Base-by-base conservation (phyloP, 495 filamentous ascomycete genomes). In the Cercophora scortea region DNA sequence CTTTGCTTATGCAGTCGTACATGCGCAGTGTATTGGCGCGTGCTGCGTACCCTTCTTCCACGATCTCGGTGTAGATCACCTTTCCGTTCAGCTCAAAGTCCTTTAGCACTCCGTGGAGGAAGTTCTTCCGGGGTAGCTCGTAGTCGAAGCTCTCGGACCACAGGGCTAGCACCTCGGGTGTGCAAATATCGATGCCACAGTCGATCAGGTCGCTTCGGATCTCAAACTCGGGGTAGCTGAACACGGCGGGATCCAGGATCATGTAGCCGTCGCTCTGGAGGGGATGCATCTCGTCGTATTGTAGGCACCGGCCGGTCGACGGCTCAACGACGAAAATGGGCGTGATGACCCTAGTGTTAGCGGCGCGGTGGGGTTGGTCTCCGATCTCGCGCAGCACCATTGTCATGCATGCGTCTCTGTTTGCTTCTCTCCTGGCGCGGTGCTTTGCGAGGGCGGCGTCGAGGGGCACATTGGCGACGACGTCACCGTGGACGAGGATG, bases 121-220 rank as follows among this genome's bases (percentile, higher is more conserved):
- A 97, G 60, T 95, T 89, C 56, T 84, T 84, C 50, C 93, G 81
- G 8, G 93, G 87, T 4, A 87, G 75, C 61, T 95, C 86, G 70
- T 93, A 96, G 69, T 99, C 93, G 66, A 99, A 99, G 63, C 89
- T 94, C 63, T 99, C 93, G 7, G 89, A 90, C 89, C 93, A 99
- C 52, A 96, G 71, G 32, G 90, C 90, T 42, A 97, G 76, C 16
- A 96, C 89, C 59, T 97, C 93, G 0, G 91, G 90, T 0, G 94
- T 96, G 68, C 94, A 99, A 55, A 99, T 97, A 62, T 99, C 93
- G 64, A 99, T 92, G 50, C 85, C 88, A 61, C 89, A 93, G 70
- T 99, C 94, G 50, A 96, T 87, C 47, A 99, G 72, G 60, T 99
- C 93, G 44, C 85, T 78, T 5, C 92, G 85, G 17, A 95, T 71